Percentiles rank a stretch among this genome's conserved stretches.
phyloP scores from a whole-genome alignment of 2,329 filamentous ascomycete genomes.

The Gaeumannomyces sp. region DNA sequence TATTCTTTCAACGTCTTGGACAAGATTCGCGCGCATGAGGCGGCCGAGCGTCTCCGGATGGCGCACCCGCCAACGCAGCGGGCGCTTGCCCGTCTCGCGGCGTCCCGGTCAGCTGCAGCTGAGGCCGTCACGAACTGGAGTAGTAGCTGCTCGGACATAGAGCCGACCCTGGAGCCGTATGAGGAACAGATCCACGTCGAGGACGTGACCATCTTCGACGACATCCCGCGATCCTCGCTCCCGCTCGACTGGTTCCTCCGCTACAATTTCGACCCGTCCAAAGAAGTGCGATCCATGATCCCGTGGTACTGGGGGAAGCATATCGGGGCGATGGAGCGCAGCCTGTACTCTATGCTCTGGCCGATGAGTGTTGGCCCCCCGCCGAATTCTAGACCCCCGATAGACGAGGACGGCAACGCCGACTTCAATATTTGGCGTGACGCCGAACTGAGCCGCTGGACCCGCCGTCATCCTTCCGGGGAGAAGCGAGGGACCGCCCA shows the following conservation, averaged over 20 bases:
- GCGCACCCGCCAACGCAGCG: constrained; percentile 5
- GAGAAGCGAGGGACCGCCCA: too few relatives aligned
- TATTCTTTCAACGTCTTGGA: neutral
- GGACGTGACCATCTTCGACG: neutral
- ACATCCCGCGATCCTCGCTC: neutral
- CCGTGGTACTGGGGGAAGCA: constrained; percentile 3
- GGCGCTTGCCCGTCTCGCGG: neutral
- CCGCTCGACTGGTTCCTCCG: neutral
- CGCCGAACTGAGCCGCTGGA: too few relatives aligned
- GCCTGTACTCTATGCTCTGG: neutral
- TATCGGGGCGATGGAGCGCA: neutral
- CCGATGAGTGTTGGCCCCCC: neutral
- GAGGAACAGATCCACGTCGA: neutral
- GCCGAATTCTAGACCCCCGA: too few relatives aligned
- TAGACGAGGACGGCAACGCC: too few relatives aligned
- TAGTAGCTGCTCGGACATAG: neutral
- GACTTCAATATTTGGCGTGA: too few relatives aligned
- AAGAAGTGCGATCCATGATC: neutral
- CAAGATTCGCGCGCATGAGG: neutral
- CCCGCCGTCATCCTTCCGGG: too few relatives aligned
- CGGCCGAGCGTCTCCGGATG: constrained; percentile 1
- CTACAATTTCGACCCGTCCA: neutral
- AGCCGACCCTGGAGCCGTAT: neutral
- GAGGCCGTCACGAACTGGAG: neutral
- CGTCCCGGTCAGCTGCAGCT: too few relatives aligned